These are phyloP conservation scores for Colletotrichum chlorophyti DNA, from an alignment of 2,329 filamentous ascomycete genomes.

Conservation along the genomic window DNA sequence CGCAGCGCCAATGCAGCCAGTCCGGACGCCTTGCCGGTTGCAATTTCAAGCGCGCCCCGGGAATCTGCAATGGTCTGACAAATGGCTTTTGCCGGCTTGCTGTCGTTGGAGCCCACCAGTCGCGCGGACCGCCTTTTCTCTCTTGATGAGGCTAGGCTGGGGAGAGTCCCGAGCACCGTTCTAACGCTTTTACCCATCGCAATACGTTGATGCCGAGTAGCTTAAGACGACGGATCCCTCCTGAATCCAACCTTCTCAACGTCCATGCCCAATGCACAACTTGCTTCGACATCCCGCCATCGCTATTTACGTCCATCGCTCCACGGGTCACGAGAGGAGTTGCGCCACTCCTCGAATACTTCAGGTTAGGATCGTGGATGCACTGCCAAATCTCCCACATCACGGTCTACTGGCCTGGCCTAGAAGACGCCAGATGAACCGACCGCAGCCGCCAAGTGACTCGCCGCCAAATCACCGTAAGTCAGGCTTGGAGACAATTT, in stretches of 20 bases:
- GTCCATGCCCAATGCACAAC: slow-evolving; percentile 25
- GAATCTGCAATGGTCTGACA: slow-evolving; percentile 26
- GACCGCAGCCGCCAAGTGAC: slow-evolving; percentile 7
- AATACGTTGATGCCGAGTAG: slow-evolving; percentile 20
- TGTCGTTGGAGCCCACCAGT: slow-evolving; percentile 26
- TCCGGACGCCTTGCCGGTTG: slow-evolving; percentile 21
- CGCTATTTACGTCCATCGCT: slow-evolving; percentile 17
- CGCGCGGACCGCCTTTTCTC: slow-evolving; percentile 15
- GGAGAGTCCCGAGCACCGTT: neutral
- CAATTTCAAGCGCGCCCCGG: slow-evolving; percentile 14
- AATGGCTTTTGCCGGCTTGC: slow-evolving; percentile 25
- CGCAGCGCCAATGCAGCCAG: slow-evolving; percentile 24
- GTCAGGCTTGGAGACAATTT: slow-evolving; percentile 7
- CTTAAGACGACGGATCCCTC: slow-evolving; percentile 25
- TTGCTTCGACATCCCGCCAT: slow-evolving; percentile 24
- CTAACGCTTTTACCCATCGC: slow-evolving; percentile 14
- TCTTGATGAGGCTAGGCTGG: neutral
- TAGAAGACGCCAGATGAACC: neutral
- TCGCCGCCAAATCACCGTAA: slow-evolving; percentile 15
- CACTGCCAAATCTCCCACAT: slow-evolving; percentile 12
- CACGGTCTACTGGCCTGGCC: slow-evolving; percentile 5
- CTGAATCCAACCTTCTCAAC: slow-evolving; percentile 11
- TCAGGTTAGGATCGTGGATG: neutral
- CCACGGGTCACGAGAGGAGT: neutral
- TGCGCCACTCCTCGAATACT: too few relatives aligned